A percentile compares a stretch with the other conserved stretches of the same genome.
These are phyloP conservation scores for Ceriops tagal DNA, from an alignment of 345 rosid species.

Conservation along the genomic window DNA sequence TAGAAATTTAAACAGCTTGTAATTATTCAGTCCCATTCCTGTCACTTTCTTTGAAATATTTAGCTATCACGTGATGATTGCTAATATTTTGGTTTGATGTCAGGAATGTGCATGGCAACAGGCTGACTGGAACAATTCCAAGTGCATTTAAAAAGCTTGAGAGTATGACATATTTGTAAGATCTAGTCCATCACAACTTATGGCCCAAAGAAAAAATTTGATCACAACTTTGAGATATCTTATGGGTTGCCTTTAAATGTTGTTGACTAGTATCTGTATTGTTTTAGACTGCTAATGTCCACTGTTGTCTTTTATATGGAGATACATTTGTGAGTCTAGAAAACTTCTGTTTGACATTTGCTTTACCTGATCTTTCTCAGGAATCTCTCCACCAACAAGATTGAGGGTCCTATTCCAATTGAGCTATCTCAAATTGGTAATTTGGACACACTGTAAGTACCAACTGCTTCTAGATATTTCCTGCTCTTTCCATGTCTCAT, in stretches of 20 bases:
- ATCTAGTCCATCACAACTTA: conserved; percentile 1
- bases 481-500: conserved; percentile 3
- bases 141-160: conserved; percentile 75
- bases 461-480: conserved; percentile 4
- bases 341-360: background rate
- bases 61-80: conserved; percentile 1
- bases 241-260: no score
- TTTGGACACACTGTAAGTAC: conserved; percentile 82
- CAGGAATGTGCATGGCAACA: conserved; percentile 87
- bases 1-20: conserved; percentile 89
- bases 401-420: conserved; percentile 71
- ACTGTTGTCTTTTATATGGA: background rate
- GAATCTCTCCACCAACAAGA: conserved; percentile 76
- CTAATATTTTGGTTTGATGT: conserved; percentile 18
- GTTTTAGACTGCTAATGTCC: no score
- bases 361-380: conserved; percentile 28
- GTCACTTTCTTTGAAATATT: background rate
- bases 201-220: no score
- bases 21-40: conserved; percentile 20
- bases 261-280: no score
- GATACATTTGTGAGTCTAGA: background rate
- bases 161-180: conserved; percentile 91
- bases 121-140: conserved; percentile 72
- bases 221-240: no score
- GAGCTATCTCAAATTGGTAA: conserved; percentile 91